Evolutionary conservation across 805 yeast species (phyloP).

Genomic region (Myxozyma sirexii): DNA sequence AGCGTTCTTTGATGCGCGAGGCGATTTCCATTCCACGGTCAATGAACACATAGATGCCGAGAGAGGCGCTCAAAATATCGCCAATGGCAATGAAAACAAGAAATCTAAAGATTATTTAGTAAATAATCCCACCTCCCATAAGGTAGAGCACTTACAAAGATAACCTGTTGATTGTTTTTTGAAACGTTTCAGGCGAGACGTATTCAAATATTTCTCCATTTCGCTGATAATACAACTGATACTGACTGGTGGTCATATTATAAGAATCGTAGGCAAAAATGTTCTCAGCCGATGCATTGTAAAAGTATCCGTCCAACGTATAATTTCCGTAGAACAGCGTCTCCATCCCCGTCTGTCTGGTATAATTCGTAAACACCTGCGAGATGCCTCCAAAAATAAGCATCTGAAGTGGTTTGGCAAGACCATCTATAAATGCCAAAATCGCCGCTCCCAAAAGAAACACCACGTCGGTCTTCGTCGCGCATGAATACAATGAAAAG

Average conservation of each 20-base stretch:
- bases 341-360: conserved; percentile 39
- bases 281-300: background rate
- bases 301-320: conserved; percentile 7
- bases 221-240: conserved; percentile 23
- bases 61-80: conserved; percentile 26
- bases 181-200: conserved; percentile 39
- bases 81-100: conserved; percentile 19
- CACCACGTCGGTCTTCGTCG: conserved; percentile 28
- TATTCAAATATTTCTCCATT: conserved; percentile 10
- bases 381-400: conserved; percentile 23
- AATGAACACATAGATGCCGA: conserved; percentile 44
- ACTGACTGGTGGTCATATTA: background rate
- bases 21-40: conserved; percentile 48
- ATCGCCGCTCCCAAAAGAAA: conserved; percentile 23
- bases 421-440: conserved; percentile 45
- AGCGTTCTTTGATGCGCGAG: conserved; percentile 45
- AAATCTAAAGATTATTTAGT: conserved; percentile 16
- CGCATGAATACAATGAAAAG: conserved; percentile 41
- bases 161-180: conserved; percentile 42
- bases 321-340: background rate
- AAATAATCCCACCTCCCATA: background rate
- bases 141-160: conserved; percentile 38
- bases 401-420: conserved; percentile 41
- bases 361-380: conserved; percentile 17
- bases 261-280: background rate